Conservation (phyloP, 2,329 filamentous ascomycete genomes). For the Pseudonectria buxi region DNA sequence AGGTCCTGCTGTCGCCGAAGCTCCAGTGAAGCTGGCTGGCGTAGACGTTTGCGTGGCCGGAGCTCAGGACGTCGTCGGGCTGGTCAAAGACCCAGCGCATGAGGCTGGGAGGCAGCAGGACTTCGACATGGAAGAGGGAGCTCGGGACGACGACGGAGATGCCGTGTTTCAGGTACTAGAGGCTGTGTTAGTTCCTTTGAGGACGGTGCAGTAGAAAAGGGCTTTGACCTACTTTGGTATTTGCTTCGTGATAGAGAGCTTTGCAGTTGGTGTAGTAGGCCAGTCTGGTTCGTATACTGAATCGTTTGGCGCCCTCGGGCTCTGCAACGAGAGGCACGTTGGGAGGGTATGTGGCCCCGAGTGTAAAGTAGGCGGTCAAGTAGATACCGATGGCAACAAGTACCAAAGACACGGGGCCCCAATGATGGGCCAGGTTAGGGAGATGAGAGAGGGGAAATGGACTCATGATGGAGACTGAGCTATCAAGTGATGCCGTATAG, state of each 20-base stretch:
- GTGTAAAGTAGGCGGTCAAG: slow-evolving; percentile 13
- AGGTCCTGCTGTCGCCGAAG: slow-evolving; percentile 26
- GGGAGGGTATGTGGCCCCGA: slow-evolving; percentile 17
- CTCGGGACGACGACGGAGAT: slow-evolving; percentile 32
- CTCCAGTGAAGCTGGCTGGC: slow-evolving; percentile 28
- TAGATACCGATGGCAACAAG: not conserved
- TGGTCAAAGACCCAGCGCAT: slow-evolving; percentile 32
- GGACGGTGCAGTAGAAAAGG: no score
- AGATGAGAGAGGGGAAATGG: slow-evolving; percentile 5
- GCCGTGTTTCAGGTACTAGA: slow-evolving; percentile 20
- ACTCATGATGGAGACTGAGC: not conserved
- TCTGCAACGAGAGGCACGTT: slow-evolving; percentile 22
- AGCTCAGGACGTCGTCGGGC: slow-evolving; percentile 28
- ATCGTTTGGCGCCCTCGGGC: slow-evolving; percentile 15
- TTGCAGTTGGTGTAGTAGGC: slow-evolving; percentile 25
- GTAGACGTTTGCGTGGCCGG: slow-evolving; percentile 28
- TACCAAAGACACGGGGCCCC: slow-evolving; percentile 4
- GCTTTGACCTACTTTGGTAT: slow-evolving; percentile 18
- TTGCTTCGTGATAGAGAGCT: slow-evolving; percentile 24
- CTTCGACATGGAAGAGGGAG: slow-evolving; percentile 28
- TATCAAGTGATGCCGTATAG: no score
- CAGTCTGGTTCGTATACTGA: slow-evolving; percentile 24
- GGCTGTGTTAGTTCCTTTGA: not conserved
- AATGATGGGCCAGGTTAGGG: slow-evolving; percentile 6
- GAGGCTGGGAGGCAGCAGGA: slow-evolving; percentile 30